Evolutionary conservation across 2,329 filamentous ascomycete species (phyloP).

Genomic region (Rosellinia necatrix): DNA sequence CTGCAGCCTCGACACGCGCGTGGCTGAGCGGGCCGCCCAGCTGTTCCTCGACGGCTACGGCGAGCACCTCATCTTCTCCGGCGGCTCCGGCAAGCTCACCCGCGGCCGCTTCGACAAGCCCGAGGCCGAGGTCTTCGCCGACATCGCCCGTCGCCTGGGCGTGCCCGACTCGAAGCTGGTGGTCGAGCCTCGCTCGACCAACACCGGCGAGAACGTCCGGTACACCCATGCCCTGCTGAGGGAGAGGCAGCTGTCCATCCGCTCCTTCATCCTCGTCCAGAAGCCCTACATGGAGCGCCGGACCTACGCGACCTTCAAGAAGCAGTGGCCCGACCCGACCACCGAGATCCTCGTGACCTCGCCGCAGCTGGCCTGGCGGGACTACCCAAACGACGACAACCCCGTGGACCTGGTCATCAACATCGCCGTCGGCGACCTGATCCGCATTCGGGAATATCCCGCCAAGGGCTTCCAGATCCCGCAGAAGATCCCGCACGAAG

Average conservation of each 20-base stretch:
- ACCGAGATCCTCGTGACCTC: slow-evolving; percentile 48
- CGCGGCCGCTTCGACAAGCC: slow-evolving; percentile 45
- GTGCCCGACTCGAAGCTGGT: slow-evolving; percentile 47
- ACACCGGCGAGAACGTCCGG: slow-evolving; percentile 54
- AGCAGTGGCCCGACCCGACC: slow-evolving; percentile 49
- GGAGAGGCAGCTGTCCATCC: slow-evolving; percentile 33
- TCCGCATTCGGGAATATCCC: slow-evolving; percentile 50
- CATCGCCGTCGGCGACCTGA: slow-evolving; percentile 52
- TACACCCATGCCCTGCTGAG: slow-evolving; percentile 47
- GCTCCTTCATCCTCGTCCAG: slow-evolving; percentile 50
- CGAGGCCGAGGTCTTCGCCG: slow-evolving; percentile 50
- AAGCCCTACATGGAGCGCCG: slow-evolving; percentile 56
- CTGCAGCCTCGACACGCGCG: slow-evolving; percentile 52
- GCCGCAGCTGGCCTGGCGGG: slow-evolving; percentile 45
- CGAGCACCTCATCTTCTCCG: slow-evolving; percentile 50
- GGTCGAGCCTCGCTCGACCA: slow-evolving; percentile 47
- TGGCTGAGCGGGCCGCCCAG: slow-evolving; percentile 48
- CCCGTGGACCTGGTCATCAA: slow-evolving; percentile 48
- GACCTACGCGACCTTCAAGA: slow-evolving; percentile 51
- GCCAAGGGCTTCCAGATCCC: slow-evolving; percentile 49
- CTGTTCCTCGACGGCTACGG: slow-evolving; percentile 48
- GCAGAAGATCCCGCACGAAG: slow-evolving; percentile 47
- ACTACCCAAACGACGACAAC: slow-evolving; percentile 49
- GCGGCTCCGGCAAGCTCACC: slow-evolving; percentile 48
- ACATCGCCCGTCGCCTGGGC: slow-evolving; percentile 46